Conservation (phyloP, 306 rosid species). For the Inga oerstediana region DNA sequence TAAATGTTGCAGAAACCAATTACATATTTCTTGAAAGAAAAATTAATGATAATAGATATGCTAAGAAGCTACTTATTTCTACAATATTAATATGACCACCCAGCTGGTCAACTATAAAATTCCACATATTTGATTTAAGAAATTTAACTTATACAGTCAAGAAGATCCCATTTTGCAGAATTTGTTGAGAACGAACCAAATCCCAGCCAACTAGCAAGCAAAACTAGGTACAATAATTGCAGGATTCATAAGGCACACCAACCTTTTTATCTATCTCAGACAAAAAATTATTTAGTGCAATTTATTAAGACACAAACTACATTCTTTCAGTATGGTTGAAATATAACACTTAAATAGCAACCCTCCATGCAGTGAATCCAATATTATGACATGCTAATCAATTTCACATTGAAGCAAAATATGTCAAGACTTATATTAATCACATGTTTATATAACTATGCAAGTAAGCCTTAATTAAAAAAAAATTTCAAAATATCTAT, state of each 20-base stretch:
- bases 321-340: slow-evolving; percentile 3
- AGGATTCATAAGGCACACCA: background rate
- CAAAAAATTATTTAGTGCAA: background rate
- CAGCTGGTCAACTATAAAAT: background rate
- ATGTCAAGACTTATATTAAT: too few relatives aligned
- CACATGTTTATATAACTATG: too few relatives aligned
- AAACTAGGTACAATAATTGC: background rate
- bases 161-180: background rate
- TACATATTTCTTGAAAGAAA: background rate
- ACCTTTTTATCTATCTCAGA: slow-evolving; percentile 1
- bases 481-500: background rate
- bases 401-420: too few relatives aligned
- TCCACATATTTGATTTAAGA: background rate
- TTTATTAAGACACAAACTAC: background rate
- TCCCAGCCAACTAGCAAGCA: slow-evolving; percentile 1
- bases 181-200: too few relatives aligned
- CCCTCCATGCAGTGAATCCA: background rate
- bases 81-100: too few relatives aligned
- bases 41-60: background rate
- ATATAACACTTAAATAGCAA: background rate
- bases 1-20: background rate
- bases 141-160: background rate
- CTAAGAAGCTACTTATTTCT: too few relatives aligned
- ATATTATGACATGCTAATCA: background rate
- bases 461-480: background rate